Base-by-base conservation (phyloP, 176 grass and related monocot species). In the Luzula sylvatica region DNA sequence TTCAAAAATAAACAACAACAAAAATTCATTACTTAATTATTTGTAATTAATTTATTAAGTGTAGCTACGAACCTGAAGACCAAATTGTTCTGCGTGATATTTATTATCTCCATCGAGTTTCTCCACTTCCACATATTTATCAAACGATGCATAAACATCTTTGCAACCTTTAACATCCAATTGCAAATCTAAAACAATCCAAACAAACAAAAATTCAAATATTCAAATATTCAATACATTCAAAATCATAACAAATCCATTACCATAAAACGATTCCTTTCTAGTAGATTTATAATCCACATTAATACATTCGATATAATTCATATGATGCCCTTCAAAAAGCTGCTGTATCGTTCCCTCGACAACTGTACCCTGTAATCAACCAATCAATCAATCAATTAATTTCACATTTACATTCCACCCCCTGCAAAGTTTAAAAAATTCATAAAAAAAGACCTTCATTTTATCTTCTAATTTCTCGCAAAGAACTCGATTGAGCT, bases 401-500 rank as follows among this genome's bases (percentile, higher is more conserved):
- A n/a, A n/a, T n/a, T n/a, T n/a, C n/a, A n/a, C n/a, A n/a, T n/a
- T n/a, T n/a, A n/a, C n/a, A n/a, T n/a, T n/a, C n/a, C n/a, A n/a
- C n/a, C n/a, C n/a, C n/a, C n/a, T n/a, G n/a, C n/a, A n/a, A n/a
- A n/a, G n/a, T n/a, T n/a, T n/a, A 1, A 45, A 45, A 61, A 26
- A 44, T 61, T 69, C 61, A 59, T 32, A 66, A 72, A 75, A 74
- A 29, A 26, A 79, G 88, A 96, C 90, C 90, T 98, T 98, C 92
- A 98, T 90, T 78, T 98, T 98, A 76, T 98, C 92, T 86, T 90
- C 92, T 71, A 98, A 77, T 76, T 98, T 98, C 72, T 98, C 92
- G 27, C 77, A 89, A 51, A 98, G 81, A 80, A 98, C 92, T 56
- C 85, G 81, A 45, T 98, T 98, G 52, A 98, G 79, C 70, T 98